phyloP scores from a whole-genome alignment of 1,284 basidiomycete genomes.

The Ustilago hordei region DNA sequence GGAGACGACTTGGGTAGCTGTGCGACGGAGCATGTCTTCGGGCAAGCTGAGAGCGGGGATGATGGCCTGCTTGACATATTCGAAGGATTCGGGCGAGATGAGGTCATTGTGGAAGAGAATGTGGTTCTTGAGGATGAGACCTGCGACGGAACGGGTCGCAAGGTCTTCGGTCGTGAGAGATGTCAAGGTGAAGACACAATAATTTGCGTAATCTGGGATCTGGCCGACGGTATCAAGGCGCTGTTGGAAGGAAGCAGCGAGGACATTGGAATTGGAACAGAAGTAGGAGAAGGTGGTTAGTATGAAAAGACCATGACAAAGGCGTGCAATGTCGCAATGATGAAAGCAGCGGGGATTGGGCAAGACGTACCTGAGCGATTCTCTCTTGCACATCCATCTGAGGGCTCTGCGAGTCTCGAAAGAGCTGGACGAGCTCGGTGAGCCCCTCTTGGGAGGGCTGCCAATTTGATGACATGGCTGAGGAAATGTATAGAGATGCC shows the following conservation, averaged over 20 bases:
- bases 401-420: slow-evolving; percentile 63
- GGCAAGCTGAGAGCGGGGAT: slow-evolving; percentile 63
- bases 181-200: slow-evolving; percentile 91
- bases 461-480: slow-evolving; percentile 53
- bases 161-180: slow-evolving; percentile 84
- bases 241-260: slow-evolving; percentile 21
- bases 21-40: slow-evolving; percentile 66
- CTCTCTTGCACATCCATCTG: slow-evolving; percentile 60
- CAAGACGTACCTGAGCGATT: slow-evolving; percentile 54
- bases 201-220: slow-evolving; percentile 81
- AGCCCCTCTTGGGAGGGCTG: slow-evolving; percentile 62
- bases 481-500: slow-evolving; percentile 3
- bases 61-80: slow-evolving; percentile 66
- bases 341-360: too few relatives aligned
- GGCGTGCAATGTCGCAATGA: too few relatives aligned
- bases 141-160: slow-evolving; percentile 92
- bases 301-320: background rate
- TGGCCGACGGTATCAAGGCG: slow-evolving; percentile 62
- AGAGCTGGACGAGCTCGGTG: slow-evolving; percentile 62
- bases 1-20: slow-evolving; percentile 67
- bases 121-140: slow-evolving; percentile 96
- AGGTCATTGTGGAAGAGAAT: slow-evolving; percentile 67
- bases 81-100: slow-evolving; percentile 61
- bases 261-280: too few relatives aligned
- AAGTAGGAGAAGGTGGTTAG: background rate